Conservation (phyloP, 805 yeast species). For the Nakazawaea laoshanensis region DNA sequence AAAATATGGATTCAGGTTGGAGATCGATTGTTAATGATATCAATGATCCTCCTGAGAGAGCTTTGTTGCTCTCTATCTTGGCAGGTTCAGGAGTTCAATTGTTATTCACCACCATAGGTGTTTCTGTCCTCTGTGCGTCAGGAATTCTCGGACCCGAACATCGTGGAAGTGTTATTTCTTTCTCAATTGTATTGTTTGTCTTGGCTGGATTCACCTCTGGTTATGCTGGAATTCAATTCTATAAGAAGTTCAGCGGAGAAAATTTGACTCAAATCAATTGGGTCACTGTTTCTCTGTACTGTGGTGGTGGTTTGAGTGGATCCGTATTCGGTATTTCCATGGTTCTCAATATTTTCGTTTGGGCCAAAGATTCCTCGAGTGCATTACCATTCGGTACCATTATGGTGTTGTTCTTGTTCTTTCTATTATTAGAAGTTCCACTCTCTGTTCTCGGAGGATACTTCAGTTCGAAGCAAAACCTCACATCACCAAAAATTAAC, state of each 20-base stretch:
- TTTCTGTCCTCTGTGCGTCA: conserved; percentile 48
- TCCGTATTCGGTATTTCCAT: conserved; percentile 40
- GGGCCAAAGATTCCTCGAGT: conserved; percentile 67
- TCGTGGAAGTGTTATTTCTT: conserved; percentile 57
- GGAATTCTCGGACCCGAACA: conserved; percentile 56
- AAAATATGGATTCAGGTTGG: conserved; percentile 32
- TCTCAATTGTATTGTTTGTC: conserved; percentile 52
- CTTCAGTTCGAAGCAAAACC: conserved; percentile 20
- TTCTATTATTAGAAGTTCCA: conserved; percentile 65
- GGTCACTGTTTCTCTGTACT: conserved; percentile 31
- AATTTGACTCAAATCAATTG: conserved; percentile 24
- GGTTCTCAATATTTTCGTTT: conserved; percentile 57
- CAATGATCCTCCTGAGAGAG: conserved; percentile 39
- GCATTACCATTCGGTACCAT: conserved; percentile 78
- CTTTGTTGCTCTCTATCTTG: conserved; percentile 43
- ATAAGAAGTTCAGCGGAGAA: conserved; percentile 42
- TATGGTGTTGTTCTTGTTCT: conserved; percentile 46
- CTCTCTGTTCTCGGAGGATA: conserved; percentile 68
- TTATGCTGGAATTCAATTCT: conserved; percentile 56
- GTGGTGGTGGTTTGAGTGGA: conserved; percentile 42
- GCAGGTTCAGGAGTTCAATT: conserved; percentile 74
- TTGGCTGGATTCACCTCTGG: conserved; percentile 72
- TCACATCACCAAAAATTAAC: conserved; percentile 1
- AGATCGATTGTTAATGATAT: conserved; percentile 45
- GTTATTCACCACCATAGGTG: conserved; percentile 54